Percentiles rank a stretch among this genome's conserved stretches.
phyloP scores from a whole-genome alignment of 2,329 filamentous ascomycete genomes.

The Pseudopyricularia cyperi region DNA sequence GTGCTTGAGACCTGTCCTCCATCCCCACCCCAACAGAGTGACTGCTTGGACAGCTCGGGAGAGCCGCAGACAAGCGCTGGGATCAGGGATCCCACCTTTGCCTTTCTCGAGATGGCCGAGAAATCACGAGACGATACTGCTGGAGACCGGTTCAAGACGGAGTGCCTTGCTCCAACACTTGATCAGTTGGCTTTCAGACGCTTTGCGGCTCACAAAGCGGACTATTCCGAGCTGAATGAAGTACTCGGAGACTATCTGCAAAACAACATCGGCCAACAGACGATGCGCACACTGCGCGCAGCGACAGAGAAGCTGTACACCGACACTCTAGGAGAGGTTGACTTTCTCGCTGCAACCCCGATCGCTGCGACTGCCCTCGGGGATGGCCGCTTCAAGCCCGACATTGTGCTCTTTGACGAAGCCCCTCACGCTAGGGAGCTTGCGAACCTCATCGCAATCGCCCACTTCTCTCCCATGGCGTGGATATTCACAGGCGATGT shows the following conservation, averaged over 20 bases:
- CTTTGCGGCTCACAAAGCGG: slow-evolving; percentile 18
- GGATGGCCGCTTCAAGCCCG: slow-evolving; percentile 52
- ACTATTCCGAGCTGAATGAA: slow-evolving; percentile 20
- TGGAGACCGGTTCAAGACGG: slow-evolving; percentile 3
- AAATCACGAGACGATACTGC: background rate
- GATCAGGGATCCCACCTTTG: background rate
- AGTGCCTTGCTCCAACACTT: slow-evolving; percentile 18
- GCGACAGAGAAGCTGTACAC: slow-evolving; percentile 21
- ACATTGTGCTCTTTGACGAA: slow-evolving; percentile 79
- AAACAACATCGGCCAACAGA: slow-evolving; percentile 4
- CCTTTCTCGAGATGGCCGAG: background rate
- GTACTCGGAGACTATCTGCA: slow-evolving; percentile 19
- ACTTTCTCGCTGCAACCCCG: slow-evolving; percentile 33
- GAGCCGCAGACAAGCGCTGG: background rate
- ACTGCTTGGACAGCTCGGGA: background rate
- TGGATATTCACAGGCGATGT: slow-evolving; percentile 32
- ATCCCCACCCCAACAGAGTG: background rate
- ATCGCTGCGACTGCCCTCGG: slow-evolving; percentile 26
- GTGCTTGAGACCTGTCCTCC: background rate
- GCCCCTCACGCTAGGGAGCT: slow-evolving; percentile 31
- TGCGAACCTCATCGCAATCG: slow-evolving; percentile 29
- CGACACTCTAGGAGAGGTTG: slow-evolving; percentile 21
- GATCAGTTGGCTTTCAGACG: slow-evolving; percentile 29
- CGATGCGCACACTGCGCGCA: slow-evolving; percentile 12
- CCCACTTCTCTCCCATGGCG: slow-evolving; percentile 24